Percentiles rank a stretch among this genome's conserved stretches.
These are phyloP conservation scores for Picea engelmannii DNA, from an alignment of 83 land plant genomes.

Conservation along the genomic window DNA sequence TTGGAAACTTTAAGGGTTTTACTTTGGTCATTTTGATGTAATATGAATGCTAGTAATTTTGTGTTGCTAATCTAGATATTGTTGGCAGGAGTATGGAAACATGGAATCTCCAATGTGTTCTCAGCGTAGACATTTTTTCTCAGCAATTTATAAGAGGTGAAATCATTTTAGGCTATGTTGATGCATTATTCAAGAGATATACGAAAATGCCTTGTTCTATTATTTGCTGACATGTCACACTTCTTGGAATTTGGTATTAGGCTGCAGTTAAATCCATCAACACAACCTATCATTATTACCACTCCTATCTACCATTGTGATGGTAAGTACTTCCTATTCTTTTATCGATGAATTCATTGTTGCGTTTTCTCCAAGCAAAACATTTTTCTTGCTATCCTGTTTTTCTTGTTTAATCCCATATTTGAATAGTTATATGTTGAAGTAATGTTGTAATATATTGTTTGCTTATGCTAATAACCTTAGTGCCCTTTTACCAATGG, in stretches of 20 bases:
- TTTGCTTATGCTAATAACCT: not conserved
- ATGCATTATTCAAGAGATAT: not conserved
- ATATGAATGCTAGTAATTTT: not conserved
- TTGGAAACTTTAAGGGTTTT: not conserved
- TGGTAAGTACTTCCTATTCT: slow-evolving; percentile 46
- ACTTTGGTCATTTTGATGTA: not conserved
- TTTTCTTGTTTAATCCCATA: not conserved
- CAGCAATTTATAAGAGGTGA: slow-evolving; percentile 67
- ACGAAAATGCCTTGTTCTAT: not conserved
- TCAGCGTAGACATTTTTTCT: slow-evolving; percentile 60
- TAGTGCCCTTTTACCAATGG: not conserved
- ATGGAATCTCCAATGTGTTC: slow-evolving; percentile 80
- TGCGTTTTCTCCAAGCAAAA: not conserved
- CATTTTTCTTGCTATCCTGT: not conserved
- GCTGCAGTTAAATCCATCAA: slow-evolving; percentile 76
- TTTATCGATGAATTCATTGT: not conserved
- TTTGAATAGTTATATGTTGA: not conserved
- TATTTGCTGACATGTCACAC: not conserved
- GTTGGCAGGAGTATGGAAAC: slow-evolving; percentile 84
- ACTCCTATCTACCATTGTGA: slow-evolving; percentile 84
- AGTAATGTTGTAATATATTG: not conserved
- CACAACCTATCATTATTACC: slow-evolving; percentile 73
- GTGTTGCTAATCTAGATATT: slow-evolving; percentile 4
- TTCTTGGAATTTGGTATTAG: slow-evolving; percentile 26
- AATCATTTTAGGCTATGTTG: not conserved